A percentile compares a stretch with the other conserved stretches of the same genome.
phyloP scores from a whole-genome alignment of 805 yeast genomes.

The Lachancea thermotolerans region DNA sequence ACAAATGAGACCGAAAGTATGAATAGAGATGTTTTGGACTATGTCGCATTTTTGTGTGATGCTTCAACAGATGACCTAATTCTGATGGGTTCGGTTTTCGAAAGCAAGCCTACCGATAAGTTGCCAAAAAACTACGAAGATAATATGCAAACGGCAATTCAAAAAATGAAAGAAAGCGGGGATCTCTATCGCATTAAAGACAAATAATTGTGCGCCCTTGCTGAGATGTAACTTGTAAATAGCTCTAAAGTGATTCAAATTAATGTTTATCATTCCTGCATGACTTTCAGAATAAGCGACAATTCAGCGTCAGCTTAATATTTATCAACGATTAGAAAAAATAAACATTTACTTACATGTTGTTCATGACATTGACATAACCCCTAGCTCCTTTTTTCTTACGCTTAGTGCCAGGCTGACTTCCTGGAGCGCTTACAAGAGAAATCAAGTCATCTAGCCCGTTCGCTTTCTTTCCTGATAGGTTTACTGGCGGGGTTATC shows the following conservation, averaged over 20 bases:
- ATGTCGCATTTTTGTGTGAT: constrained; percentile 55
- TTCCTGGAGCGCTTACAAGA: constrained; percentile 26
- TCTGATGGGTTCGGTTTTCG: constrained; percentile 63
- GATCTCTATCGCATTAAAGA: constrained; percentile 24
- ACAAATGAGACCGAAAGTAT: constrained; percentile 40
- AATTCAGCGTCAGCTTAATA: neutral
- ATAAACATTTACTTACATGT: constrained; percentile 11
- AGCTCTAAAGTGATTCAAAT: neutral
- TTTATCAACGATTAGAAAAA: too few relatives aligned
- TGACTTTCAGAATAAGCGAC: neutral
- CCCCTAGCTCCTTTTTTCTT: constrained; percentile 47
- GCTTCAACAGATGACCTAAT: constrained; percentile 50
- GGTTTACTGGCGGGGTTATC: constrained; percentile 15
- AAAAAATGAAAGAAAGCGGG: constrained; percentile 28
- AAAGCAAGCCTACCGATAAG: constrained; percentile 41
- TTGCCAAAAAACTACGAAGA: constrained; percentile 25
- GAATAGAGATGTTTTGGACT: constrained; percentile 52
- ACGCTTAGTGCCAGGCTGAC: constrained; percentile 29
- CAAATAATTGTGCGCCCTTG: neutral
- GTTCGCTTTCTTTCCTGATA: constrained; percentile 32
- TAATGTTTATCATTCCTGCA: neutral
- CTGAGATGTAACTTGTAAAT: neutral
- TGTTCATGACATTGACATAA: constrained; percentile 60
- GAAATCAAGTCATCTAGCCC: constrained; percentile 44
- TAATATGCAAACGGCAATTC: constrained; percentile 21